Base-by-base conservation (phyloP, 345 rosid genomes). In the Cochlearia excelsa region DNA sequence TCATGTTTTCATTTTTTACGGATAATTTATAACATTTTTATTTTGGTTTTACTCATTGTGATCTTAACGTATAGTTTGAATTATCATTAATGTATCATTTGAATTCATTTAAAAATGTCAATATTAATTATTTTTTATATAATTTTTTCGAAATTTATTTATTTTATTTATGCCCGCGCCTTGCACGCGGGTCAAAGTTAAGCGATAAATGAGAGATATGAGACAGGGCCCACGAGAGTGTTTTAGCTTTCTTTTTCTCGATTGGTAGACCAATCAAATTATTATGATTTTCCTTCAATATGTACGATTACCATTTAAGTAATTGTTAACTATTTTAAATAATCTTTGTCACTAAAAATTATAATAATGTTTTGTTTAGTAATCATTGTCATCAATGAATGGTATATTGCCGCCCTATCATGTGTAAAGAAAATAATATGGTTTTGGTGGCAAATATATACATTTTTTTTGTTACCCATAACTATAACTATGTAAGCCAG, bases 161-260 rank as follows among this genome's bases (percentile, higher is more conserved):
- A n/a, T n/a, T n/a, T n/a, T n/a, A n/a, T n/a, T n/a, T n/a, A n/a
- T n/a, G n/a, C n/a, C n/a, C n/a, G n/a, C n/a, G n/a, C n/a, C n/a
- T n/a, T n/a, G n/a, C n/a, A n/a, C n/a, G n/a, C n/a, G n/a, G n/a
- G n/a, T n/a, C n/a, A 41, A 47, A 33, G 46, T 57, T 59, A 69
- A 69, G 65, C 46, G 65, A 39, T 46, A 57, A 11, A 46, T 50
- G 70, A 74, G 79, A 73, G 91, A 87, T 89, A 74, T 56, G 81
- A 29, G 6, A 77, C 75, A 80, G 81, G 87, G 86, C 82, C 87
- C 55, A 70, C 60, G 74, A 68, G 63, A 81, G 51, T 83, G 92
- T 87, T 83, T 87, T 84, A 77, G 69, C 75, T 74, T 77, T 68
- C 71, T 77, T 74, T 79, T 81, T 78, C 77, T 78, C 72, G 0